Percentiles rank a stretch among this genome's conserved stretches.
These are phyloP conservation scores for Lupinus albus DNA, from an alignment of 306 rosid genomes.

Conservation along the genomic window DNA sequence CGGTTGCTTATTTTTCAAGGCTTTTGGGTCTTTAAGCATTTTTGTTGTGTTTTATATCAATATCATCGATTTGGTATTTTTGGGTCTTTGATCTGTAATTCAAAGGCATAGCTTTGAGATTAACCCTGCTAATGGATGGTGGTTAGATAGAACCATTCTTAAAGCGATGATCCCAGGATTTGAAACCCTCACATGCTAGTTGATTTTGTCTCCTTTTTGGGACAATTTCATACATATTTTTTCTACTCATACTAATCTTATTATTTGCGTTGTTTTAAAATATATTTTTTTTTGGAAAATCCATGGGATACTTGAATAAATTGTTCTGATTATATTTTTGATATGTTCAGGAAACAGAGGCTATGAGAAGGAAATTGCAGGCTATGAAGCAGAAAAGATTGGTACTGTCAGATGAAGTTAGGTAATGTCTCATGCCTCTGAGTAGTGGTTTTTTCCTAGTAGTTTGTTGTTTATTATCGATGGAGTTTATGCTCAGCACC, in stretches of 20 bases:
- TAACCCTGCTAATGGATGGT: no score
- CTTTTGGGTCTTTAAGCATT: slow-evolving; percentile 13
- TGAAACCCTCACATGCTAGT: no score
- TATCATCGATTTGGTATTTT: no score
- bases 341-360: slow-evolving; percentile 66
- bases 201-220: not conserved
- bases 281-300: not conserved
- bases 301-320: not conserved
- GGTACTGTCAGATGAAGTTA: slow-evolving; percentile 72
- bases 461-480: not conserved
- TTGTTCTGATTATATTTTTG: slow-evolving; percentile 18
- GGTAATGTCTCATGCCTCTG: slow-evolving; percentile 49
- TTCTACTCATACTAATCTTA: slow-evolving; percentile 26
- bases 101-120: no score
- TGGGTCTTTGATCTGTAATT: no score
- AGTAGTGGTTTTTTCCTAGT: slow-evolving; percentile 8
- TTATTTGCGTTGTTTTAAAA: not conserved
- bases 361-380: slow-evolving; percentile 64
- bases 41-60: not conserved
- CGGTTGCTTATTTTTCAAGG: not conserved
- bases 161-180: no score
- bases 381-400: slow-evolving; percentile 61
- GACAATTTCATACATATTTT: not conserved
- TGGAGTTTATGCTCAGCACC: slow-evolving; percentile 17
- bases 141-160: no score